phyloP scores from a whole-genome alignment of 306 rosid genomes.

The Dryas octopetala region DNA sequence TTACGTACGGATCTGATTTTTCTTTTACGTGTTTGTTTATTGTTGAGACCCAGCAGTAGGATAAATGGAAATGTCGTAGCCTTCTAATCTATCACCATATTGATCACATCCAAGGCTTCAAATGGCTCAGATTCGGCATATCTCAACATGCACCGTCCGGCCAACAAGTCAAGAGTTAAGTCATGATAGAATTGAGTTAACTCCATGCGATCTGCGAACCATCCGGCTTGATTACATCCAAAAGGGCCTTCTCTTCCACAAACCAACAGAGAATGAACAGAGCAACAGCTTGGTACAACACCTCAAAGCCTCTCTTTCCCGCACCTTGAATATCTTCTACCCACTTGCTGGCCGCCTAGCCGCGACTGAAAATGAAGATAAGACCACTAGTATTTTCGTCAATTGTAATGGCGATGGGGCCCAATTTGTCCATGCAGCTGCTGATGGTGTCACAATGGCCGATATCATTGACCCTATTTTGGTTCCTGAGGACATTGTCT shows the following conservation, averaged over 20 bases:
- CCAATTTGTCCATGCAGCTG: conserved; percentile 4
- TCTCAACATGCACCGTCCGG: neutral
- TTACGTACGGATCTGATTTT: too few species aligned
- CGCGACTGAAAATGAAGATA: neutral
- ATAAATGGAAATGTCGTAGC: too few species aligned
- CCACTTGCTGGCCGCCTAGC: conserved; percentile 25
- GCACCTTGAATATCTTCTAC: conserved; percentile 12
- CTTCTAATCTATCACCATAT: too few species aligned
- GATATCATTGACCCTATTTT: conserved; percentile 27
- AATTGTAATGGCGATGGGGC: conserved; percentile 31
- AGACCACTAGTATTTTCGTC: conserved; percentile 23
- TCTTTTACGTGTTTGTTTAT: too few species aligned
- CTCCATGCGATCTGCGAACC: conserved; percentile 33
- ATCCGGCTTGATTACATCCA: conserved; percentile 14
- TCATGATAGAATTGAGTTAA: neutral
- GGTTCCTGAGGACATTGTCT: conserved; percentile 18
- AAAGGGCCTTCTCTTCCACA: conserved; percentile 33
- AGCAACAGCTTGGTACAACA: neutral
- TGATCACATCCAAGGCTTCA: too few species aligned
- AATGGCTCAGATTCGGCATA: neutral
- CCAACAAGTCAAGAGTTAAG: conserved; percentile 2
- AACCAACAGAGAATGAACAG: neutral
- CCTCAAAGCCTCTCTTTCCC: conserved; percentile 12
- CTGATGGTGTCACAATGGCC: conserved; percentile 5
- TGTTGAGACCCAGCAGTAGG: too few species aligned